These are phyloP conservation scores for Sarcocystis neurona DNA, from an alignment of 169 alveolate species.

Conservation along the genomic window DNA sequence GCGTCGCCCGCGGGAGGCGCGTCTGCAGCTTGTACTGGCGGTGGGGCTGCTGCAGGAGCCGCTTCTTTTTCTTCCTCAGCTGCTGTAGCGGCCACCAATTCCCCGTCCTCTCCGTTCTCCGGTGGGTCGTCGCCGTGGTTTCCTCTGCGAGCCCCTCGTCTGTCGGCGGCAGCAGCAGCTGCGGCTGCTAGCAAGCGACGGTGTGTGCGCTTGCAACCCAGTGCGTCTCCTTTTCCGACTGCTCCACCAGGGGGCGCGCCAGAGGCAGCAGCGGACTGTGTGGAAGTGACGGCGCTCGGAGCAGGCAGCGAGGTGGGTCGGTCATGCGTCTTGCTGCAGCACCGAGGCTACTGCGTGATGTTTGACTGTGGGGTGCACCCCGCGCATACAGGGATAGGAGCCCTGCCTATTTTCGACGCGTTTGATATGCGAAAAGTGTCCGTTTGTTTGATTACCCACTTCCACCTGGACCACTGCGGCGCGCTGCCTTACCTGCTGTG, in stretches of 20 bases:
- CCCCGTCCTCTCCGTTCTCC: not conserved
- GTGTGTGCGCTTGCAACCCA: not conserved
- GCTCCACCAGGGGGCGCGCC: too few relatives aligned
- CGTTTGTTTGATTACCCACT: constrained; percentile 95
- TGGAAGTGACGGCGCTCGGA: constrained; percentile 75
- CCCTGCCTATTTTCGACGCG: constrained; percentile 97
- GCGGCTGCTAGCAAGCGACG: not conserved
- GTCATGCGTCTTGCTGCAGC: constrained; percentile 93
- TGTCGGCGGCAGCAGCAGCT: not conserved
- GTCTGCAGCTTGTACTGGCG: not conserved
- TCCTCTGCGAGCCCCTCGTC: not conserved
- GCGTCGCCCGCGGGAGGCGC: not conserved
- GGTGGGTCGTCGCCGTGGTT: not conserved
- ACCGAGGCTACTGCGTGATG: constrained; percentile 92
- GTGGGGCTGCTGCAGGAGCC: not conserved
- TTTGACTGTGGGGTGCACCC: constrained; percentile 99
- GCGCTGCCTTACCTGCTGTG: constrained; percentile 98
- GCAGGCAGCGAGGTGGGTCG: constrained; percentile 96
- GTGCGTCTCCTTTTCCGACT: not conserved
- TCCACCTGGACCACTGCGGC: constrained; percentile 98
- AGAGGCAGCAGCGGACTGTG: not conserved
- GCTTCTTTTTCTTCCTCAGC: not conserved
- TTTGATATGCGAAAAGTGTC: constrained; percentile 93
- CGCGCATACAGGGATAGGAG: constrained; percentile 95
- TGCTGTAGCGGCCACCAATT: not conserved